Conservation (phyloP, 805 yeast genomes). For the Sugiyamaella smithiae region DNA sequence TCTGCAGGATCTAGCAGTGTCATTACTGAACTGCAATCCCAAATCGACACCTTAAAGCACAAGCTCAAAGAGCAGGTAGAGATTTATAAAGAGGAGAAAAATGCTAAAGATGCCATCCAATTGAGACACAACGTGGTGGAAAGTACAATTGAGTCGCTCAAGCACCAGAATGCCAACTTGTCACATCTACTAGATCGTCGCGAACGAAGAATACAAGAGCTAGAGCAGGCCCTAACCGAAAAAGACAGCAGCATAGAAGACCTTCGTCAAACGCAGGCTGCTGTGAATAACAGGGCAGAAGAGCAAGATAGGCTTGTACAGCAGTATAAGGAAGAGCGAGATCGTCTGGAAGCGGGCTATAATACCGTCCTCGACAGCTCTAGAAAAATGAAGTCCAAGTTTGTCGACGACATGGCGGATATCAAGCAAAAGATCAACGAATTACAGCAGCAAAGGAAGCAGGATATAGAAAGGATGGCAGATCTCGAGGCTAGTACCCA, state of each 20-base stretch:
- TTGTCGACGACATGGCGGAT: slow-evolving; percentile 53
- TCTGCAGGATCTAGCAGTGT: slow-evolving; percentile 13
- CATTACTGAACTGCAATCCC: slow-evolving; percentile 42
- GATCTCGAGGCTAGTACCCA: slow-evolving; percentile 16
- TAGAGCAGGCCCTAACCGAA: slow-evolving; percentile 51
- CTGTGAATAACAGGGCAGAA: slow-evolving; percentile 8
- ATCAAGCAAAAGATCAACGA: slow-evolving; percentile 13
- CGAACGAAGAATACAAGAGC: slow-evolving; percentile 62
- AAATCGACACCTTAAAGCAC: slow-evolving; percentile 54
- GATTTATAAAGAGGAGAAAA: slow-evolving; percentile 47
- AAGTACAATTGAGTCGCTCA: slow-evolving; percentile 40
- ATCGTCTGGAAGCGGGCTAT: slow-evolving; percentile 50
- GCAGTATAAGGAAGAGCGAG: slow-evolving; percentile 50
- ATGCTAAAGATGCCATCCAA: slow-evolving; percentile 46
- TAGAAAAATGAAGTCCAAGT: slow-evolving; percentile 55
- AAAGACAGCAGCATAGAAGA: slow-evolving; percentile 5
- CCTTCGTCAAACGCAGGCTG: slow-evolving; percentile 6
- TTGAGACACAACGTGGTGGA: slow-evolving; percentile 21
- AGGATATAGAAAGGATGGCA: slow-evolving; percentile 16
- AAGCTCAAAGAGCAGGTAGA: slow-evolving; percentile 43
- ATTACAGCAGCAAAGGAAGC: slow-evolving; percentile 15
- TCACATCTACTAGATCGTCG: slow-evolving; percentile 66
- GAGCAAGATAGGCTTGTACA: slow-evolving; percentile 9
- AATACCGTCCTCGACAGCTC: slow-evolving; percentile 49
- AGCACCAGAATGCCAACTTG: slow-evolving; percentile 75